Evolutionary conservation across 1,284 basidiomycete species (phyloP).

Genomic region (Leccinum pseudoinsigne): DNA sequence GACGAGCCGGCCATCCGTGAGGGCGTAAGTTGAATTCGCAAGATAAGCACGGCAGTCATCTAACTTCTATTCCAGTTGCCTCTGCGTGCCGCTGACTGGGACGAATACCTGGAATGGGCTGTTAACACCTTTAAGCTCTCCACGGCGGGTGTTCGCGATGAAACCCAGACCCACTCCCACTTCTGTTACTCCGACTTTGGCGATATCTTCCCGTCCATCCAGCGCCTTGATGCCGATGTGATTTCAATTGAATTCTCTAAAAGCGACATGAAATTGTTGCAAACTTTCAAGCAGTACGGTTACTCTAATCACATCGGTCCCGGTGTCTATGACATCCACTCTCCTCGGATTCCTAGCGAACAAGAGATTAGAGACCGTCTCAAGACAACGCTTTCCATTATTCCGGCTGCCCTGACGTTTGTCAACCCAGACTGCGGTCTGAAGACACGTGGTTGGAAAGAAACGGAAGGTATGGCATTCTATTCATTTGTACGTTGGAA

Average conservation of each 20-base stretch:
- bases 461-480: slow-evolving; percentile 68
- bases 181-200: slow-evolving; percentile 98
- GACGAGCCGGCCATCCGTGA: slow-evolving; percentile 99
- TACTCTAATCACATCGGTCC: slow-evolving; percentile 99
- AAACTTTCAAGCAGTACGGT: slow-evolving; percentile 93
- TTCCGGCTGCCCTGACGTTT: slow-evolving; percentile 81
- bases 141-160: slow-evolving; percentile 90
- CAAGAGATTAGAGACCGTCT: slow-evolving; percentile 97
- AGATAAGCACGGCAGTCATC: slow-evolving; percentile 6
- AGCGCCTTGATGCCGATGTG: slow-evolving; percentile 97
- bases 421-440: slow-evolving; percentile 94
- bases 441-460: slow-evolving; percentile 96
- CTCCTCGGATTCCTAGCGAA: slow-evolving; percentile 93
- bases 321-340: slow-evolving; percentile 99
- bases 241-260: slow-evolving; percentile 99
- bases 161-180: slow-evolving; percentile 96
- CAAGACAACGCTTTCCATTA: slow-evolving; percentile 78
- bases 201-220: slow-evolving; percentile 98
- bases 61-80: slow-evolving; percentile 59
- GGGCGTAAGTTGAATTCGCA: slow-evolving; percentile 60
- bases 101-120: slow-evolving; percentile 93
- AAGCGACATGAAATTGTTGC: slow-evolving; percentile 96
- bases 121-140: slow-evolving; percentile 97
- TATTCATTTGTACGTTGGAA: slow-evolving; percentile 5
- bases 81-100: slow-evolving; percentile 93